A percentile compares a stretch with the other conserved stretches of the same genome.
These are phyloP conservation scores for Solanum tarijense DNA, from an alignment of 257 asterid genomes.

Conservation along the genomic window DNA sequence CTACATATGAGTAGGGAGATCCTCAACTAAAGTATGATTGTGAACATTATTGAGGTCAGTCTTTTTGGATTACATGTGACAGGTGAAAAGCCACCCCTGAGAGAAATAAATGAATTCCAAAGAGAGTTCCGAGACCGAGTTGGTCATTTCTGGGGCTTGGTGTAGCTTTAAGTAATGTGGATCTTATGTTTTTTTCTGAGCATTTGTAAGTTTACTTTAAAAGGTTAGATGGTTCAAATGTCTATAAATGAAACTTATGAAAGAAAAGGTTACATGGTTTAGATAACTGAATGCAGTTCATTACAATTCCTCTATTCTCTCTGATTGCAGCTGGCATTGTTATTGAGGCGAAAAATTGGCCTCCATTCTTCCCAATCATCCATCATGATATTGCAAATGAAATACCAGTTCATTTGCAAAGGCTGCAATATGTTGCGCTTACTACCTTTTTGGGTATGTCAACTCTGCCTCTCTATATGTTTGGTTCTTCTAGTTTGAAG, in stretches of 20 bases:
- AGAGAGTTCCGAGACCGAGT: not conserved
- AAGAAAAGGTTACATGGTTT: not conserved
- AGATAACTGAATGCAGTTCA: not conserved
- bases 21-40: not conserved
- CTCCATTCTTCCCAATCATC: conserved; percentile 90
- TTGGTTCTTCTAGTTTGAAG: not conserved
- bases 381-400: conserved; percentile 93
- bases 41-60: not conserved
- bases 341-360: conserved; percentile 89
- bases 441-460: conserved; percentile 79
- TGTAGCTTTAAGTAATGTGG: not conserved
- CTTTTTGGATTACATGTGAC: not conserved
- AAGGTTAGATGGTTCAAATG: not conserved
- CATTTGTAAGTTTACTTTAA: conserved; percentile 19
- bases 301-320: conserved; percentile 8
- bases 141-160: not conserved
- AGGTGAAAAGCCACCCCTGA: not conserved
- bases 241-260: not conserved
- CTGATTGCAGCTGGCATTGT: conserved; percentile 64
- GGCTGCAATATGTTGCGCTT: conserved; percentile 85
- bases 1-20: not conserved
- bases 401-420: conserved; percentile 90
- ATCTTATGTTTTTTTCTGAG: conserved; percentile 6
- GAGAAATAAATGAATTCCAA: not conserved
- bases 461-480: not conserved